phyloP scores from a whole-genome alignment of 2,329 filamentous ascomycete species.

The Rosellinia necatrix region DNA sequence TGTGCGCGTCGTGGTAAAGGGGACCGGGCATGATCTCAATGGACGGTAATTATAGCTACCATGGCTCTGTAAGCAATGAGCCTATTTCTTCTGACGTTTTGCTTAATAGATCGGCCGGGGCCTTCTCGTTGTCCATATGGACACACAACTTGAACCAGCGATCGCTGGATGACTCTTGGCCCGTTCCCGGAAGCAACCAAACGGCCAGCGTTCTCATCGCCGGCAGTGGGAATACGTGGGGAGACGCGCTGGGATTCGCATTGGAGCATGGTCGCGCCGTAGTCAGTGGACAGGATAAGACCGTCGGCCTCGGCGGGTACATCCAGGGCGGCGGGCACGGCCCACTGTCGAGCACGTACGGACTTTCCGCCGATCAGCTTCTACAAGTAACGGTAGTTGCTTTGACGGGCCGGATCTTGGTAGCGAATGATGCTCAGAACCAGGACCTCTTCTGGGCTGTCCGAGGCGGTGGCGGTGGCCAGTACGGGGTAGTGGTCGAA shows the following conservation, averaged over 20 bases:
- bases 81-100: no score
- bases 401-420: slow-evolving; percentile 34
- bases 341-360: slow-evolving; percentile 43
- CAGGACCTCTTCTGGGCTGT: slow-evolving; percentile 60
- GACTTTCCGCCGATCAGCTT: slow-evolving; percentile 52
- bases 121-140: background rate
- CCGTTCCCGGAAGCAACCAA: background rate
- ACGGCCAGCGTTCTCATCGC: background rate
- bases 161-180: background rate
- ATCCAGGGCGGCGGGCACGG: slow-evolving; percentile 53
- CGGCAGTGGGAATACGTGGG: background rate
- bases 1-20: background rate
- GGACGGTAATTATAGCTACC: no score
- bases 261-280: background rate
- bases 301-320: slow-evolving; percentile 42
- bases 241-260: background rate
- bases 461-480: slow-evolving; percentile 54
- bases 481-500: slow-evolving; percentile 50
- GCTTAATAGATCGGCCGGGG: background rate
- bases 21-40: background rate
- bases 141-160: background rate
- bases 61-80: no score
- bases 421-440: slow-evolving; percentile 47
- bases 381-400: slow-evolving; percentile 30
- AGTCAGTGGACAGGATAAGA: background rate